Conservation (phyloP, 2,329 filamentous ascomycete genomes). For the Neonectria neomacrospora region DNA sequence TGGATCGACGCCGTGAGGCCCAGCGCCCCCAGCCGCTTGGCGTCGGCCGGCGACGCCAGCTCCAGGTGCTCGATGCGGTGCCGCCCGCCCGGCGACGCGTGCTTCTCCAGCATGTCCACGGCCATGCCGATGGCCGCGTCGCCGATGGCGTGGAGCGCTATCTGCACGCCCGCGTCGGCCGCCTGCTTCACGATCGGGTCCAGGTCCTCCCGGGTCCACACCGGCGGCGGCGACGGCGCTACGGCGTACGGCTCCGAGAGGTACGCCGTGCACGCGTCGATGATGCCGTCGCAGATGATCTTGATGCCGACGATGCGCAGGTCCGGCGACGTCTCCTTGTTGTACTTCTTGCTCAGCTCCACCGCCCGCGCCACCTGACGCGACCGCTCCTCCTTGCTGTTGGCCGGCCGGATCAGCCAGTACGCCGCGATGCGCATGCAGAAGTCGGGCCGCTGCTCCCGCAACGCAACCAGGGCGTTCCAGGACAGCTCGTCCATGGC, state of each 20-base stretch:
- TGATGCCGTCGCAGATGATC: constrained; percentile 70
- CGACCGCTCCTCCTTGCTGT: constrained; percentile 53
- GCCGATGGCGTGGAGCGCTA: constrained; percentile 72
- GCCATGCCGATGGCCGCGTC: constrained; percentile 67
- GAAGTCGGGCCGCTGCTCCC: constrained; percentile 43
- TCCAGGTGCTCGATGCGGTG: constrained; percentile 74
- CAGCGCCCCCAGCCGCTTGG: constrained; percentile 62
- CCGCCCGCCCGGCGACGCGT: constrained; percentile 56
- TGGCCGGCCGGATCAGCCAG: constrained; percentile 65
- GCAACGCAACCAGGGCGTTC: constrained; percentile 61
- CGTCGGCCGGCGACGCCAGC: constrained; percentile 65
- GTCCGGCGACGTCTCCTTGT: constrained; percentile 50
- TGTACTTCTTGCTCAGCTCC: constrained; percentile 53
- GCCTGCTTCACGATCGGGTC: constrained; percentile 65
- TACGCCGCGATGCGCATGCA: constrained; percentile 63
- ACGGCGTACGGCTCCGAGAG: constrained; percentile 66
- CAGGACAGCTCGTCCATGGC: constrained; percentile 69
- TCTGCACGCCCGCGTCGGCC: constrained; percentile 64
- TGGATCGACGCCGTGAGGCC: constrained; percentile 69
- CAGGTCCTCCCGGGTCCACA: constrained; percentile 66
- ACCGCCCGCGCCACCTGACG: constrained; percentile 62
- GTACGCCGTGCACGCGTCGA: constrained; percentile 71
- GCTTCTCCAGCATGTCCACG: constrained; percentile 62
- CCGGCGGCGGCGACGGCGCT: constrained; percentile 55
- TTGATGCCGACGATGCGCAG: constrained; percentile 69